These are phyloP conservation scores for Trichosporon ovoides DNA, from an alignment of 1,284 basidiomycete species.

Conservation along the genomic window DNA sequence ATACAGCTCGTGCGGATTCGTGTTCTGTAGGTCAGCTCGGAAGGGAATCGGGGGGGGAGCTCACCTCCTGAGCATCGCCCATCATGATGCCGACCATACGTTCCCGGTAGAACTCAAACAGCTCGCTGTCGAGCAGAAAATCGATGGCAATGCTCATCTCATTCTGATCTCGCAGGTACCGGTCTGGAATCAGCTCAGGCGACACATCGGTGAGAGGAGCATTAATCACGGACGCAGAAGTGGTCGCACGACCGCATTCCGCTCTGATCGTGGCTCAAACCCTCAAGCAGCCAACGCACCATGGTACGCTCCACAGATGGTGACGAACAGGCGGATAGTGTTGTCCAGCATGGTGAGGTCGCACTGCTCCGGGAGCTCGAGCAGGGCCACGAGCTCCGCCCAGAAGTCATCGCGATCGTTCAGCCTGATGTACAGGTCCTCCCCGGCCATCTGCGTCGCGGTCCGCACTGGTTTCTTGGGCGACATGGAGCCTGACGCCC, in stretches of 20 bases:
- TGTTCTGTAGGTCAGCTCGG: constrained; percentile 55
- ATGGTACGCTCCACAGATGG: constrained; percentile 75
- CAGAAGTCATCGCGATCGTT: constrained; percentile 5
- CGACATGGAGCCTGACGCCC: background rate
- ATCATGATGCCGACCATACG: constrained; percentile 72
- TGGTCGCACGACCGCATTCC: background rate
- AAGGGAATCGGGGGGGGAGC: constrained; percentile 28
- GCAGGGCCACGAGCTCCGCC: constrained; percentile 76
- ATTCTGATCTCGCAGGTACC: constrained; percentile 70
- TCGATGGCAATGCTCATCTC: constrained; percentile 75
- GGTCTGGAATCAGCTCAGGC: constrained; percentile 54
- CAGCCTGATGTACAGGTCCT: background rate
- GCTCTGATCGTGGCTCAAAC: too few species aligned
- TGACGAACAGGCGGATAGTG: constrained; percentile 67
- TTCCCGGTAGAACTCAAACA: constrained; percentile 81
- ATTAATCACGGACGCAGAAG: background rate
- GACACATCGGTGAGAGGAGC: background rate
- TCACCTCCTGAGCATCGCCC: constrained; percentile 63
- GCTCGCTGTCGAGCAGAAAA: constrained; percentile 68
- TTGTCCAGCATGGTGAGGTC: constrained; percentile 71
- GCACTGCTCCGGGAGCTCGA: constrained; percentile 61
- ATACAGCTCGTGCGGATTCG: constrained; percentile 79
- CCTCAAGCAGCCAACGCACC: constrained; percentile 54
- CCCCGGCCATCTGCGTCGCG: background rate
- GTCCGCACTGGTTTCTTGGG: background rate